These are phyloP conservation scores for Didymella segeticola DNA, from an alignment of 2,329 filamentous ascomycete species.

Conservation along the genomic window DNA sequence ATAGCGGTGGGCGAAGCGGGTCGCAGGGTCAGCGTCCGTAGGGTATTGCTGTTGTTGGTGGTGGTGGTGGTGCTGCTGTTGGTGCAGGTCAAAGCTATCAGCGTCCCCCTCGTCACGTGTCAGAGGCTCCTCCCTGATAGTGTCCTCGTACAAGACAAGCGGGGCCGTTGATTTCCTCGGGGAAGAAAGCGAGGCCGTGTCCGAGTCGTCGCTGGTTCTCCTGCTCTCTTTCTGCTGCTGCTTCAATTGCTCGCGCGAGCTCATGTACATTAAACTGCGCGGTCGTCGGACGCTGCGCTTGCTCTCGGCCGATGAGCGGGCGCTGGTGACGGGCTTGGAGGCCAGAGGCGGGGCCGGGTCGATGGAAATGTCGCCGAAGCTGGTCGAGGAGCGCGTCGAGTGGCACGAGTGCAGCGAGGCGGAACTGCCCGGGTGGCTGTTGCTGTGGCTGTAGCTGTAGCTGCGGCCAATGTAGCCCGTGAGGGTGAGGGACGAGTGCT, in stretches of 20 bases:
- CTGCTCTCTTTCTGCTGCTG: slow-evolving; percentile 65
- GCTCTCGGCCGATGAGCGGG: slow-evolving; percentile 44
- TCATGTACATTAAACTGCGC: slow-evolving; percentile 74
- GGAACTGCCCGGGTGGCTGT: too few species aligned
- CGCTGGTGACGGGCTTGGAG: slow-evolving; percentile 38
- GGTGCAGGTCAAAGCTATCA: too few species aligned
- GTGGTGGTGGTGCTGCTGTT: background rate
- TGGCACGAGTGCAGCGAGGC: slow-evolving; percentile 46
- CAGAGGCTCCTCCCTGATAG: slow-evolving; percentile 46
- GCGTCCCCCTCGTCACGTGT: too few species aligned
- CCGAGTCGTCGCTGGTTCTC: slow-evolving; percentile 57
- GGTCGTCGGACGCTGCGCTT: slow-evolving; percentile 47
- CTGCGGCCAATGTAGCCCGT: slow-evolving; percentile 64
- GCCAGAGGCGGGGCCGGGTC: slow-evolving; percentile 41
- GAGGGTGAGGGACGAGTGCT: slow-evolving; percentile 55
- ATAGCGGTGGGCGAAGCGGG: slow-evolving; percentile 37
- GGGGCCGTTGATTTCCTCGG: slow-evolving; percentile 31
- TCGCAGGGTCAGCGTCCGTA: slow-evolving; percentile 19
- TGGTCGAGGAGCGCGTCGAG: slow-evolving; percentile 44
- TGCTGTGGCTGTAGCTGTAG: slow-evolving; percentile 17
- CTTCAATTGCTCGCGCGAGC: slow-evolving; percentile 70
- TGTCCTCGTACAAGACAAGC: slow-evolving; percentile 44
- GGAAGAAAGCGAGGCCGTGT: slow-evolving; percentile 41
- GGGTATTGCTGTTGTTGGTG: background rate
- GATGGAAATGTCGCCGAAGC: slow-evolving; percentile 52